Conservation (phyloP, 2,329 filamentous ascomycete genomes). For the Fusarium camptoceras region DNA sequence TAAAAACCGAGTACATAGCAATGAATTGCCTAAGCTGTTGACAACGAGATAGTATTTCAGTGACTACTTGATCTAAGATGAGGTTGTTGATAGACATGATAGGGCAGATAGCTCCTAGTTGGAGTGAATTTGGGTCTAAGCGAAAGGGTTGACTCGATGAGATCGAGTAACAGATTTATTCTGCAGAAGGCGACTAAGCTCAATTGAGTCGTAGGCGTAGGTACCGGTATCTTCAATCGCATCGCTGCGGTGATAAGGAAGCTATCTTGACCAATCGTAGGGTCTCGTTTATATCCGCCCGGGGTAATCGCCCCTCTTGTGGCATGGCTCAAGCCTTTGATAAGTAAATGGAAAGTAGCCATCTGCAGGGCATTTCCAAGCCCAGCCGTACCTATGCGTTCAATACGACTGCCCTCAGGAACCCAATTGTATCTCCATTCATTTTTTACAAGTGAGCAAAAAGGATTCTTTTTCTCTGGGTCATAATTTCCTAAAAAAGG, state of each 20-base stretch:
- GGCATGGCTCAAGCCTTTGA: slow-evolving; percentile 31
- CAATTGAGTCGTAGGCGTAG: slow-evolving; percentile 9
- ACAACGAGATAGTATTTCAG: slow-evolving; percentile 18
- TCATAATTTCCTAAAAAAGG: neutral
- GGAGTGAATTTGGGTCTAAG: slow-evolving; percentile 17
- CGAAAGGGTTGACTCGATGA: slow-evolving; percentile 56
- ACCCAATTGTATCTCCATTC: neutral
- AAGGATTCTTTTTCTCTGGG: neutral
- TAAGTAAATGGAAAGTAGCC: slow-evolving; percentile 1
- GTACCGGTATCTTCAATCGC: slow-evolving; percentile 39
- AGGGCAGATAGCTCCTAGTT: slow-evolving; percentile 29
- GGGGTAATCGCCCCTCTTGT: slow-evolving; percentile 41
- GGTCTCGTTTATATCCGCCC: slow-evolving; percentile 24
- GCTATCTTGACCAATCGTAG: slow-evolving; percentile 27
- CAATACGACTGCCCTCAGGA: neutral
- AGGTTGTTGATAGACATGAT: slow-evolving; percentile 22
- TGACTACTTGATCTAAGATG: slow-evolving; percentile 15
- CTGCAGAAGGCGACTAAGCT: slow-evolving; percentile 30
- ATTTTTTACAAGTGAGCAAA: neutral
- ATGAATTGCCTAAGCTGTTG: slow-evolving; percentile 12
- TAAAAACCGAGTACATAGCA: slow-evolving; percentile 13
- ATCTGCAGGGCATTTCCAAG: slow-evolving; percentile 30
- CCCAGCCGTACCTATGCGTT: slow-evolving; percentile 9
- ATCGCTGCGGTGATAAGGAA: slow-evolving; percentile 37
- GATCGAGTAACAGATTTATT: slow-evolving; percentile 56